A percentile compares a stretch with the other conserved stretches of the same genome.
Evolutionary conservation across 257 asterid species (phyloP).

Genomic region (Ballota nigra): DNA sequence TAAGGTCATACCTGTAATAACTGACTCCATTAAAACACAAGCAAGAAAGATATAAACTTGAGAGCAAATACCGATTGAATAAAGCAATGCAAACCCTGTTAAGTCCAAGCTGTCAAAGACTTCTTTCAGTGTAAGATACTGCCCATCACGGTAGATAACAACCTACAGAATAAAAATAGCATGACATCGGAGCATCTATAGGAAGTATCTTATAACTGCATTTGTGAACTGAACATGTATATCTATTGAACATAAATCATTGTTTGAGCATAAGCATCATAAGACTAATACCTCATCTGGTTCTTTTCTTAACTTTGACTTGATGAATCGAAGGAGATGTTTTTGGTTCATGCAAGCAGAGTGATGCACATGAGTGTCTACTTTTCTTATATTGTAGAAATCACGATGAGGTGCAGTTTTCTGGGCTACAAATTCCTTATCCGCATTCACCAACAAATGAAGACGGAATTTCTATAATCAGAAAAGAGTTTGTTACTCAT

Average conservation of each 20-base stretch:
- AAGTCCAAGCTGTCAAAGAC: conserved; percentile 94
- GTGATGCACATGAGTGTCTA: conserved; percentile 91
- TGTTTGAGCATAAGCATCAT: conserved; percentile 18
- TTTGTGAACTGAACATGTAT: neutral
- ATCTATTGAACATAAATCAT: conserved; percentile 5
- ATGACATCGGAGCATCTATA: conserved; percentile 25
- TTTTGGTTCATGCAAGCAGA: conserved; percentile 99
- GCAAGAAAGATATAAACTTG: neutral
- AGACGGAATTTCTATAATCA: conserved; percentile 76
- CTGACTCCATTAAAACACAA: conserved; percentile 6
- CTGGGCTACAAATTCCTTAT: conserved; percentile 84
- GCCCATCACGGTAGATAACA: conserved; percentile 91
- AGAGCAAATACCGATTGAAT: conserved; percentile 7
- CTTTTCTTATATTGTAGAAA: conserved; percentile 89
- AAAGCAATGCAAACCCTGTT: conserved; percentile 64
- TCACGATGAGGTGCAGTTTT: conserved; percentile 97
- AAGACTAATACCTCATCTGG: conserved; percentile 78
- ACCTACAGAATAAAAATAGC: conserved; percentile 48
- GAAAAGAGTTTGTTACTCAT: conserved; percentile 17
- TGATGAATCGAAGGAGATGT: conserved; percentile 88
- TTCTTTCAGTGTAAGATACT: conserved; percentile 86
- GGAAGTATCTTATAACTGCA: conserved; percentile 6
- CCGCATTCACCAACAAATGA: conserved; percentile 81
- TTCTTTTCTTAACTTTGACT: conserved; percentile 79
- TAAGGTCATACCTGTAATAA: conserved; percentile 77